Conservation (phyloP, 1,284 basidiomycete species). For the Ganoderma meredithae region DNA sequence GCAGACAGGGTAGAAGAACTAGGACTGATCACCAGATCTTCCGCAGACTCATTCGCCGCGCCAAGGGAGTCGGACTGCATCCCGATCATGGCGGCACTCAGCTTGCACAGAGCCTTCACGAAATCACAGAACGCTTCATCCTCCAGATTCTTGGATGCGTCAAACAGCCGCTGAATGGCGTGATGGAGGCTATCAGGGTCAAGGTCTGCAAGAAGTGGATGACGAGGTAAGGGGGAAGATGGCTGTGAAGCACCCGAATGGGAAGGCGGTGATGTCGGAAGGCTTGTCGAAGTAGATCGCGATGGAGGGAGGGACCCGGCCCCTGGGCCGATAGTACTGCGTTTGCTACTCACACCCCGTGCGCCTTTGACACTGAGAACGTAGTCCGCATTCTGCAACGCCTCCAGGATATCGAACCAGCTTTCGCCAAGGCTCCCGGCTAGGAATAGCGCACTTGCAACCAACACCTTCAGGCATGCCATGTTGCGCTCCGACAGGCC, state of each 20-base stretch:
- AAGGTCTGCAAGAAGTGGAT: slow-evolving; percentile 75
- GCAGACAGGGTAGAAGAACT: slow-evolving; percentile 44
- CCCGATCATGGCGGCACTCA: slow-evolving; percentile 90
- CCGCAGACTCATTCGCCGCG: slow-evolving; percentile 47
- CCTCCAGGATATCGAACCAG: slow-evolving; percentile 93
- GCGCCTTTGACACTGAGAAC: slow-evolving; percentile 73
- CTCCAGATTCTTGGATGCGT: slow-evolving; percentile 83
- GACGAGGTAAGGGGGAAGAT: slow-evolving; percentile 42
- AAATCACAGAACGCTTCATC: slow-evolving; percentile 87
- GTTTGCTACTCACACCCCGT: slow-evolving; percentile 41
- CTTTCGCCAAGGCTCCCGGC: slow-evolving; percentile 85
- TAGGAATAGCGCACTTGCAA: slow-evolving; percentile 83
- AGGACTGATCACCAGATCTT: slow-evolving; percentile 48
- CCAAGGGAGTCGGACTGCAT: slow-evolving; percentile 65
- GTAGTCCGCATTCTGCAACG: slow-evolving; percentile 92
- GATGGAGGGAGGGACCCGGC: slow-evolving; percentile 41
- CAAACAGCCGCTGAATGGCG: slow-evolving; percentile 84
- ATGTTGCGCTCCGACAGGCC: slow-evolving; percentile 89
- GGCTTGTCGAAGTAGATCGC: slow-evolving; percentile 30
- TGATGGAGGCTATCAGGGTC: slow-evolving; percentile 77
- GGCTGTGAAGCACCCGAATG: slow-evolving; percentile 19
- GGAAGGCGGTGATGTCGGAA: slow-evolving; percentile 15
- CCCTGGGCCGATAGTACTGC: slow-evolving; percentile 46
- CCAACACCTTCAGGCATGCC: slow-evolving; percentile 86
- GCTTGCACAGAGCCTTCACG: slow-evolving; percentile 80